Base-by-base conservation (phyloP, 2,329 filamentous ascomycete genomes). In the Harringtonia lauricola region DNA sequence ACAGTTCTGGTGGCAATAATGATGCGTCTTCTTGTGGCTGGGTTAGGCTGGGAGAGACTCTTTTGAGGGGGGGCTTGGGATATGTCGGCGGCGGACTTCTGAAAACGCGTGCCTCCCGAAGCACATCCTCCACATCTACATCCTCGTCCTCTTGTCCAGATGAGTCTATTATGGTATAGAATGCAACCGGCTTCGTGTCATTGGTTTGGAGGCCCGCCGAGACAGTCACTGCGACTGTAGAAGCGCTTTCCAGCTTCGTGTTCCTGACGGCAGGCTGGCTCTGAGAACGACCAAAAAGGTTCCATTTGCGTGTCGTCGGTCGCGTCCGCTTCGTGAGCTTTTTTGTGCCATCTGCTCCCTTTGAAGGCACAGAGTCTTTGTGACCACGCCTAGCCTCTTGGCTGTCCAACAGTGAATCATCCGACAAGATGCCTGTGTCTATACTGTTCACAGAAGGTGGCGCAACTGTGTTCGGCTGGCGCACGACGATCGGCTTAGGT, bases 91-190 rank as follows among this genome's bases (percentile, higher is more conserved):
- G 42, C n/a, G 48, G 44, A 4, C 48, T 40, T 5, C 47, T 48
- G 18, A 62, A 61, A 24, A 63, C 61, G 35, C 66, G 64, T 13
- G 68, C 74, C 52, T 73, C 70, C 18, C 70, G 67, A 22, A 77
- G 57, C 15, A 75, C 66, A 26, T 71, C 66, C 17, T 67, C 65
- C 8, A 67, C 57, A 39, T 74, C 65, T 36, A 54, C 53, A n/a
- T 59, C 60, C 13, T 51, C 47, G 26, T 65, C 53, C 42, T 73
- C 71, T 48, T 68, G 67, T 49, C 79, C 75, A 0, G 74, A 70
- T 2, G 69, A 71, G 52, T 81, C 76, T 55, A 81, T 69, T 57
- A 80, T 74, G 8, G 76, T 68, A 52, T 81, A 81, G 51, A 76
- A 79, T 2, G 77, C 68, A 8, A 76, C 59, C 1, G 72, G 62